phyloP scores from a whole-genome alignment of 2,329 filamentous ascomycete genomes.

The Arthrinium puccinioides region DNA sequence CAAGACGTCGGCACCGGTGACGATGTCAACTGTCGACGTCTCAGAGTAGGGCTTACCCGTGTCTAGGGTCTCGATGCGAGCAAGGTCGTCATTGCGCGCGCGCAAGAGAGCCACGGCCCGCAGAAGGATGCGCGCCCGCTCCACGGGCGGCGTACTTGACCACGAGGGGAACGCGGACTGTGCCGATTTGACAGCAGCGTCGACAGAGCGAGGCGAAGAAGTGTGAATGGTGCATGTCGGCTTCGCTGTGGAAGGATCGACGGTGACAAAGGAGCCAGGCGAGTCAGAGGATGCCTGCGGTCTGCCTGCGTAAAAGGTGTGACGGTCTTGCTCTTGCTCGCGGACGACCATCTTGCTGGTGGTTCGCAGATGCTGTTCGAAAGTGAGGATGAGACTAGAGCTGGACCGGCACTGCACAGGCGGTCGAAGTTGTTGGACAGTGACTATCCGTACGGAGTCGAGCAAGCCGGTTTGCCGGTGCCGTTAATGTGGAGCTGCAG shows the following conservation, averaged over 20 bases:
- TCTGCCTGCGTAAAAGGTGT: slow-evolving; percentile 71
- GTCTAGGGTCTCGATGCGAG: slow-evolving; percentile 72
- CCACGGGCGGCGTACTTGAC: slow-evolving; percentile 68
- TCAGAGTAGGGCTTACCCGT: slow-evolving; percentile 83
- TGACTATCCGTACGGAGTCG: no score
- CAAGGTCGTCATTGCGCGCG: slow-evolving; percentile 70
- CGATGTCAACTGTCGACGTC: slow-evolving; percentile 75
- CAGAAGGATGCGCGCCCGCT: slow-evolving; percentile 71
- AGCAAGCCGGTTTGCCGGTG: no score
- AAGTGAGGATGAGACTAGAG: no score
- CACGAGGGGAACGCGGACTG: slow-evolving; percentile 65
- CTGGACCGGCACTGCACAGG: no score
- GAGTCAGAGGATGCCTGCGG: slow-evolving; percentile 53
- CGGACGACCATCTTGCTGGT: background rate
- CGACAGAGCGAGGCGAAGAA: slow-evolving; percentile 59
- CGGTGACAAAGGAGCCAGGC: slow-evolving; percentile 58
- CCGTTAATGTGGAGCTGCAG: no score
- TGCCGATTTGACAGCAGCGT: slow-evolving; percentile 66
- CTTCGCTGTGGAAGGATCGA: slow-evolving; percentile 66
- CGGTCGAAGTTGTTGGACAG: no score
- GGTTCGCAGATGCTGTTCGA: no score
- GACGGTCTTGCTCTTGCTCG: slow-evolving; percentile 32
- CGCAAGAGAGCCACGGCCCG: slow-evolving; percentile 69
- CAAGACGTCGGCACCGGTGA: slow-evolving; percentile 76
- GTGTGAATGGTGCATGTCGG: slow-evolving; percentile 65